Conservation (phyloP, 1,139 yeast genomes). For the Meyerozyma elateridarum region DNA sequence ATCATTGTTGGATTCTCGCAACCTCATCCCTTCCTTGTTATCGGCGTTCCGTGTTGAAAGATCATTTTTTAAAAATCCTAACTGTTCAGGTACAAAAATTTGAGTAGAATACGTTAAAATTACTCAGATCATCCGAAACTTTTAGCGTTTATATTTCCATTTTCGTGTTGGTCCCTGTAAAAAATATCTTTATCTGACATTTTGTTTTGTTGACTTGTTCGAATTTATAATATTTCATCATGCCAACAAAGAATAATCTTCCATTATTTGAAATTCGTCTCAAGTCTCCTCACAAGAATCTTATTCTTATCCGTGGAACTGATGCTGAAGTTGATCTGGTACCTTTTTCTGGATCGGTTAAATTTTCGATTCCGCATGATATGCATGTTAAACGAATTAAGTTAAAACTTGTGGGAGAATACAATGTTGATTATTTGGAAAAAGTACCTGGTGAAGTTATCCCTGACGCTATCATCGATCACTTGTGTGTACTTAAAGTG, state of each 20-base stretch:
- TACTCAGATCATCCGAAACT: too few relatives aligned
- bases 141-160: too few relatives aligned
- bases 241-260: not conserved
- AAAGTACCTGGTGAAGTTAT: conserved; percentile 28
- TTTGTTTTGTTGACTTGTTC: too few relatives aligned
- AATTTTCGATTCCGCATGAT: conserved; percentile 50
- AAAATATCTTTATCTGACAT: too few relatives aligned
- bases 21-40: too few relatives aligned
- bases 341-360: conserved; percentile 52
- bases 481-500: conserved; percentile 45
- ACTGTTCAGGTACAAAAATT: too few relatives aligned
- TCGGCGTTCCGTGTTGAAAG: too few relatives aligned
- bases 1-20: too few relatives aligned
- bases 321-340: conserved; percentile 54
- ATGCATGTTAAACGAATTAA: conserved; percentile 44
- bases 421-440: conserved; percentile 50
- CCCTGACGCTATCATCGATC: conserved; percentile 47
- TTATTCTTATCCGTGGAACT: conserved; percentile 51
- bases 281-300: conserved; percentile 49
- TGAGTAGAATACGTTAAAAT: too few relatives aligned
- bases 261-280: conserved; percentile 15
- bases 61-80: too few relatives aligned
- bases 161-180: too few relatives aligned
- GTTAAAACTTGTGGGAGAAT: conserved; percentile 48
- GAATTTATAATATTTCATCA: too few relatives aligned